These are phyloP conservation scores for Chaetoscypha palmicola DNA, from an alignment of 2,329 filamentous ascomycete species.

Conservation along the genomic window DNA sequence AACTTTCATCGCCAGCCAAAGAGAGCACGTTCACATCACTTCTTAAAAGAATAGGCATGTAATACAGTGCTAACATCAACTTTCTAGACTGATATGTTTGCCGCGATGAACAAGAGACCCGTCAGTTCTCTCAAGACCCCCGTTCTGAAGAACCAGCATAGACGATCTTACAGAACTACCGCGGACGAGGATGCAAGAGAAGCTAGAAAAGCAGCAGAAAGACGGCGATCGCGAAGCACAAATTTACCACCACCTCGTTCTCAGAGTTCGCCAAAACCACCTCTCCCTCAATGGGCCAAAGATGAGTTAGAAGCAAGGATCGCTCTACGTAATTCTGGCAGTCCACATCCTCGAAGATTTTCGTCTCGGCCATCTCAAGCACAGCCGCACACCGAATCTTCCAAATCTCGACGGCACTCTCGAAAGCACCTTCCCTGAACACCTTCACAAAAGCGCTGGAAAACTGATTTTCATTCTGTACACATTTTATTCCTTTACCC, in stretches of 20 bases:
- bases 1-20: neutral
- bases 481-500: no score
- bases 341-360: no score
- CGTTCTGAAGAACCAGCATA: neutral
- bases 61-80: no score
- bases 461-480: no score
- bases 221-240: neutral
- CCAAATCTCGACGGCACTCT: no score
- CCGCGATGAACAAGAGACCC: slow-evolving; percentile 8
- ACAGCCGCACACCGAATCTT: no score
- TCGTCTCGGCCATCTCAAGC: no score
- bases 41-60: no score
- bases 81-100: slow-evolving; percentile 6
- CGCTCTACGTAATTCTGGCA: no score
- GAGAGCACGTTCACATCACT: neutral
- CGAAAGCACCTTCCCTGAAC: no score
- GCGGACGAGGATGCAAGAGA: neutral
- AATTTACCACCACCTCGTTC: neutral
- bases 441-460: no score
- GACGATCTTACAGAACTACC: neutral
- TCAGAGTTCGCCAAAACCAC: neutral
- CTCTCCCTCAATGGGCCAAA: neutral
- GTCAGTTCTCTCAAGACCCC: slow-evolving; percentile 7
- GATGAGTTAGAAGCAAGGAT: no score
- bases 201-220: neutral